phyloP scores from a whole-genome alignment of 805 yeast species.

The Saturnispora hagleri region DNA sequence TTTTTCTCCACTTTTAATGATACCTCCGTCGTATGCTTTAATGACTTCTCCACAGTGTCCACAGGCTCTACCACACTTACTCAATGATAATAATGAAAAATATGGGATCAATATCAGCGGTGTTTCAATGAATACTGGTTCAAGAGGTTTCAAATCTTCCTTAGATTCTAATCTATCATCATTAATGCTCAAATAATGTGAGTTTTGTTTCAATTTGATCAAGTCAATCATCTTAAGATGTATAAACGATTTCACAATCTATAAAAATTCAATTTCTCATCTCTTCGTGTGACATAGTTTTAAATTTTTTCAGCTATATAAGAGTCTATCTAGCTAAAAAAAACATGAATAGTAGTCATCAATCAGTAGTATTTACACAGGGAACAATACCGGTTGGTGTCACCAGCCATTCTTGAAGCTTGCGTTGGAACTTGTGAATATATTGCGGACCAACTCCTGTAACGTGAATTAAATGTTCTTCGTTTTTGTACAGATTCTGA shows the following conservation, averaged over 20 bases:
- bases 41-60: constrained; percentile 26
- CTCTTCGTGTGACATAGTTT: neutral
- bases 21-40: constrained; percentile 25
- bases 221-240: neutral
- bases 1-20: constrained; percentile 19
- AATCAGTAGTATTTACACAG: constrained; percentile 13
- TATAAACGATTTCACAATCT: neutral
- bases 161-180: neutral
- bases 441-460: constrained; percentile 8
- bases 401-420: constrained; percentile 27
- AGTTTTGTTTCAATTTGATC: neutral
- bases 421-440: constrained; percentile 14
- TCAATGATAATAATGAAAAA: constrained; percentile 20
- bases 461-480: constrained; percentile 11
- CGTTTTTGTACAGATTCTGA: constrained; percentile 6
- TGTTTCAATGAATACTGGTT: constrained; percentile 22
- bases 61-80: constrained; percentile 26
- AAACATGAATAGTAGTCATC: neutral
- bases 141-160: constrained; percentile 9
- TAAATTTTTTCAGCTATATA: neutral
- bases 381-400: constrained; percentile 27
- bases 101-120: constrained; percentile 23
- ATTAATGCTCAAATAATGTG: neutral
- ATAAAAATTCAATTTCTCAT: neutral
- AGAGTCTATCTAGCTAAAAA: neutral